A percentile compares a stretch with the other conserved stretches of the same genome.
phyloP scores from a whole-genome alignment of 2,329 filamentous ascomycete species.

The Penicillium sp. region DNA sequence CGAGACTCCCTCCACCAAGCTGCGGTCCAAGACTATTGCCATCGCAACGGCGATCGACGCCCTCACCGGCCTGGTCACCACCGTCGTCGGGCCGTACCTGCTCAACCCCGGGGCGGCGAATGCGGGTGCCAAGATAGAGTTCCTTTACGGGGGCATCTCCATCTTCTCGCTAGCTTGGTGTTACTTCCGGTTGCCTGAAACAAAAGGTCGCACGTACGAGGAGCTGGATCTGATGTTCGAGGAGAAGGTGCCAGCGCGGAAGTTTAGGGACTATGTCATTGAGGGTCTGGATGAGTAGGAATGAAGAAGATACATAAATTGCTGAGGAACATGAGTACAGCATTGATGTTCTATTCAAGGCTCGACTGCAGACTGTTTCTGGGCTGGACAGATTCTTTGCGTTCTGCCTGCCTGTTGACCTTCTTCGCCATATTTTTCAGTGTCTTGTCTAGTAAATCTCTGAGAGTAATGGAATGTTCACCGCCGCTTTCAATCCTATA shows the following conservation, averaged over 20 bases:
- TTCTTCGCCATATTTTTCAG: too few relatives aligned
- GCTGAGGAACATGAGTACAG: too few relatives aligned
- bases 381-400: too few relatives aligned
- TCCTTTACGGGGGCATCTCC: not conserved
- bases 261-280: slow-evolving; percentile 23
- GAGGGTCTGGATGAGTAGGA: too few relatives aligned
- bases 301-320: too few relatives aligned
- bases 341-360: too few relatives aligned
- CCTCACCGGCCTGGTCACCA: not conserved
- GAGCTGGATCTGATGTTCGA: slow-evolving; percentile 47
- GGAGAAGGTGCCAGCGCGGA: slow-evolving; percentile 35
- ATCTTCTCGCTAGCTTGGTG: slow-evolving; percentile 38
- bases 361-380: too few relatives aligned
- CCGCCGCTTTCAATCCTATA: too few relatives aligned
- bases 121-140: not conserved
- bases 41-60: not conserved
- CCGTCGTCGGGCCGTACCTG: not conserved
- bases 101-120: not conserved
- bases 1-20: not conserved
- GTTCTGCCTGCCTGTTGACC: too few relatives aligned
- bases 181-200: slow-evolving; percentile 43
- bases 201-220: slow-evolving; percentile 40
- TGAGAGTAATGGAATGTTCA: too few relatives aligned
- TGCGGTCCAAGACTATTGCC: not conserved
- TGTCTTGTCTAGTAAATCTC: too few relatives aligned